These are phyloP conservation scores for Starmerella floris DNA, from an alignment of 805 yeast species.

Conservation along the genomic window DNA sequence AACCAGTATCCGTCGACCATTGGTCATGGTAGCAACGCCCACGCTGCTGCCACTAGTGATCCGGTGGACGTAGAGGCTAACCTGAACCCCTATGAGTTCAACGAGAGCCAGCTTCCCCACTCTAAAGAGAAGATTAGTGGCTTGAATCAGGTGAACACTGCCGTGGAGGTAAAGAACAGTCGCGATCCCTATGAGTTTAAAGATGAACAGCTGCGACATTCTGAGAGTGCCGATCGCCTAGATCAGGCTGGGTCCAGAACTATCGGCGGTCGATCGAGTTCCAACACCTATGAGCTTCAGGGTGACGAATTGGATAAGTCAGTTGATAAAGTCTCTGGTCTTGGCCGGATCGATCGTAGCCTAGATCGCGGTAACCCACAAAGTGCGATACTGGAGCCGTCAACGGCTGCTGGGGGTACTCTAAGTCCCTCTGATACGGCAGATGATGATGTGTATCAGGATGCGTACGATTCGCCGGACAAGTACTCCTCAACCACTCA, in stretches of 20 bases:
- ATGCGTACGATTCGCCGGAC: background rate
- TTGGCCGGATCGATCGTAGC: no score
- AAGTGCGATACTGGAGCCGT: no score
- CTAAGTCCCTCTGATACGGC: no score
- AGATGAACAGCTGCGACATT: background rate
- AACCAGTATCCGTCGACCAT: background rate
- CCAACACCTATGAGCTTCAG: no score
- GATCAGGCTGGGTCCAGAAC: no score
- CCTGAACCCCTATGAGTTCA: constrained; percentile 5
- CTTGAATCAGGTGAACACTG: background rate
- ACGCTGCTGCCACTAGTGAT: background rate
- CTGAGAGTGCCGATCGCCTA: background rate
- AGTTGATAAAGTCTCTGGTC: no score
- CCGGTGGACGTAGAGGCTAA: background rate
- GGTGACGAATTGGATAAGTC: no score
- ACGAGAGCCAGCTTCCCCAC: constrained; percentile 1
- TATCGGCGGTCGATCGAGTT: no score
- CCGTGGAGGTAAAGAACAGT: background rate
- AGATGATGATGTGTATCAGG: background rate
- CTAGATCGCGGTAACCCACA: no score
- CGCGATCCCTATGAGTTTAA: constrained; percentile 4
- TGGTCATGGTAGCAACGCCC: background rate
- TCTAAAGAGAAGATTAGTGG: constrained; percentile 4
- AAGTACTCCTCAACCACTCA: background rate
- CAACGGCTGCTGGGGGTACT: no score